Conservation (phyloP, 2,329 filamentous ascomycete species). For the Diaporthe caulivora region DNA sequence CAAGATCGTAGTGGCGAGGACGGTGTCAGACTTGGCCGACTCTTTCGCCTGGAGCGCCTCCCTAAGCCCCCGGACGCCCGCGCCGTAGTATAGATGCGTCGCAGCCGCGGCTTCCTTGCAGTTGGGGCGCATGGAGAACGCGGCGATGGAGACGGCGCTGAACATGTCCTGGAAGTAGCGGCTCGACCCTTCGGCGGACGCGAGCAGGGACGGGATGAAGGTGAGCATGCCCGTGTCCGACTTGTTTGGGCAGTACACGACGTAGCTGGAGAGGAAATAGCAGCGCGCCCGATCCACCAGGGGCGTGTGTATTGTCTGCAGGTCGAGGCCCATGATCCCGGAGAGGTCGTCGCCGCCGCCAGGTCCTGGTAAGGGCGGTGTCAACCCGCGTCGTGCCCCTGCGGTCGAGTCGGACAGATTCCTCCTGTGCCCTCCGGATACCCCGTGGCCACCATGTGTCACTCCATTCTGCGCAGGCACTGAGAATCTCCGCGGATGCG, state of each 20-base stretch:
- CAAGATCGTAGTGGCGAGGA: slow-evolving; percentile 31
- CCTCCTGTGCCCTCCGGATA: neutral
- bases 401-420: neutral
- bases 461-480: neutral
- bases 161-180: slow-evolving; percentile 31
- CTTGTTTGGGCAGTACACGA: slow-evolving; percentile 21
- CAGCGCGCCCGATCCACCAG: slow-evolving; percentile 33
- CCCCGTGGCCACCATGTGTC: neutral
- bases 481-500: slow-evolving; percentile 6
- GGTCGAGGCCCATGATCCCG: slow-evolving; percentile 9
- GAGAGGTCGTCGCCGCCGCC: neutral
- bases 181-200: neutral
- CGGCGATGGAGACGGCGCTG: slow-evolving; percentile 33
- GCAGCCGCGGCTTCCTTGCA: slow-evolving; percentile 11
- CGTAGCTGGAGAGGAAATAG: slow-evolving; percentile 34
- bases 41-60: slow-evolving; percentile 17
- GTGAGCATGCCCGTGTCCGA: slow-evolving; percentile 24
- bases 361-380: neutral
- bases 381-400: neutral
- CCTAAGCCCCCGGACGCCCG: slow-evolving; percentile 13
- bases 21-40: slow-evolving; percentile 23
- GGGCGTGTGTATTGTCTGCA: slow-evolving; percentile 26
- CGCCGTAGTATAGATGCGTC: slow-evolving; percentile 15
- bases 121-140: slow-evolving; percentile 30
- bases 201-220: slow-evolving; percentile 29